These are phyloP conservation scores for Boletus tomentosulus DNA, from an alignment of 768 basidiomycete genomes.

Conservation along the genomic window DNA sequence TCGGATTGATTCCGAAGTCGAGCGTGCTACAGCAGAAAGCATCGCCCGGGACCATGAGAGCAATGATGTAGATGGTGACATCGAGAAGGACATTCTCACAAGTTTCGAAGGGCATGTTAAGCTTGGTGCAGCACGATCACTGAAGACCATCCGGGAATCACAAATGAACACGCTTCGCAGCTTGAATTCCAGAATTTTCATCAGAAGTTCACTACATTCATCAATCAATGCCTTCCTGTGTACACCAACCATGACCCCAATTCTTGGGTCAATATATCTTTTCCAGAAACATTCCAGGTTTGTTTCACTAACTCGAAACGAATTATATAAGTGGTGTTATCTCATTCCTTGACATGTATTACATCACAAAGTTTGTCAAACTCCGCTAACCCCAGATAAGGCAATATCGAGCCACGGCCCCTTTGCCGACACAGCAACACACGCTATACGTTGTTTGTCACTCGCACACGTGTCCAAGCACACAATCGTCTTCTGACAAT, in stretches of 20 bases:
- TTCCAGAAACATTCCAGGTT: not conserved
- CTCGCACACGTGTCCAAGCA: no score
- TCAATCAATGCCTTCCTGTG: not conserved
- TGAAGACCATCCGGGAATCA: not conserved
- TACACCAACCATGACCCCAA: not conserved
- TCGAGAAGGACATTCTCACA: not conserved
- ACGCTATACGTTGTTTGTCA: no score
- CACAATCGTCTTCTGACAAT: no score
- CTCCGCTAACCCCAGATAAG: no score
- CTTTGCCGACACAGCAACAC: no score
- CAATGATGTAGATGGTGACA: not conserved
- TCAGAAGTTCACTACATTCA: not conserved
- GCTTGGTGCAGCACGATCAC: not conserved
- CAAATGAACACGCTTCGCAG: not conserved
- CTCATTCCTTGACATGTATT: no score
- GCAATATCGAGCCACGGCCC: no score
- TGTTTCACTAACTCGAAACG: no score
- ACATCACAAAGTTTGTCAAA: no score
- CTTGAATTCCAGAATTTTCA: not conserved
- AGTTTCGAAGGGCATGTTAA: not conserved
- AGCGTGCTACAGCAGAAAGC: not conserved
- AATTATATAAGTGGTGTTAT: no score
- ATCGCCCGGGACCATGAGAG: not conserved
- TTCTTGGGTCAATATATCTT: not conserved
- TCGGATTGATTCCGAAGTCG: not conserved